Evolutionary conservation across 2,329 filamentous ascomycete species (phyloP).

Genomic region (Diaporthe sp.): DNA sequence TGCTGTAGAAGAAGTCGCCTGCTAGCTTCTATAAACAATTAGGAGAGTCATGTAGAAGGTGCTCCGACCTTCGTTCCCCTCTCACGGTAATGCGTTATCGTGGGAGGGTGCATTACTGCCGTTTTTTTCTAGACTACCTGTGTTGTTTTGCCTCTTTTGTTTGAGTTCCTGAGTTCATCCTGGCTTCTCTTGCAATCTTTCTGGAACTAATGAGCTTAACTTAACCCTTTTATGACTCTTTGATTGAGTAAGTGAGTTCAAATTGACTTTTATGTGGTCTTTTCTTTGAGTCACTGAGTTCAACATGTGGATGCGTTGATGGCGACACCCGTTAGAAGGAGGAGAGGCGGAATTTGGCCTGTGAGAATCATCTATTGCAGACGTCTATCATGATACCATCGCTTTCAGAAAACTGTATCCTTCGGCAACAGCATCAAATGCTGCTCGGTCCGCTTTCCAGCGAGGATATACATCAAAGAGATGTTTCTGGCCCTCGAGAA

Average conservation of each 20-base stretch:
- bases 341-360: too few relatives aligned
- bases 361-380: too few relatives aligned
- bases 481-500: too few relatives aligned
- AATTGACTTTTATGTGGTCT: not conserved
- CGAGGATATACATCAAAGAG: too few relatives aligned
- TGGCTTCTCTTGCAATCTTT: not conserved
- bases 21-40: conserved; percentile 18
- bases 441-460: too few relatives aligned
- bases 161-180: not conserved
- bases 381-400: too few relatives aligned
- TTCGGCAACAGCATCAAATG: too few relatives aligned
- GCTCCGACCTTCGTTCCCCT: not conserved
- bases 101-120: not conserved
- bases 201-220: not conserved
- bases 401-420: too few relatives aligned
- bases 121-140: not conserved
- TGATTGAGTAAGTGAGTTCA: not conserved
- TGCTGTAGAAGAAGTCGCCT: conserved; percentile 13
- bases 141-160: not conserved
- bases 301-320: not conserved
- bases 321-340: not conserved
- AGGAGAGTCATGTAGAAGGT: conserved; percentile 24
- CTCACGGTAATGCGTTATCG: not conserved
- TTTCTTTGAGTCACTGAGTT: not conserved
- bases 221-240: not conserved